Conservation (phyloP, 441 rosid species). For the Jatropha podagrica region DNA sequence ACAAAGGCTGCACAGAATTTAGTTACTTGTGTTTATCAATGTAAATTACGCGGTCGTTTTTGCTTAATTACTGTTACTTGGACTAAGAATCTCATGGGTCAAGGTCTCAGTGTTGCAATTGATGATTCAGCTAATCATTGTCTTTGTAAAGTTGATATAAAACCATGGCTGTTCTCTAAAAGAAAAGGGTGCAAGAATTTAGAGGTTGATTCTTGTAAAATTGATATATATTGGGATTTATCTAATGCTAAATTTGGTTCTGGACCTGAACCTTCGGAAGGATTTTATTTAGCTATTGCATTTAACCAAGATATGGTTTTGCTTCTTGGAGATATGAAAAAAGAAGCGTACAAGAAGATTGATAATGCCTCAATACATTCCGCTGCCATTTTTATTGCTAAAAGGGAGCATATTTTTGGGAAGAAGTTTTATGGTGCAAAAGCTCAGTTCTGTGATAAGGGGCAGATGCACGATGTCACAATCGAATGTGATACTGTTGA, state of each 20-base stretch:
- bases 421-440: constrained; percentile 70
- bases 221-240: constrained; percentile 77
- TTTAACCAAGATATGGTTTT: constrained; percentile 62
- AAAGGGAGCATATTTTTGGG: constrained; percentile 77
- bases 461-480: constrained; percentile 57
- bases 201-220: constrained; percentile 53
- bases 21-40: constrained; percentile 75
- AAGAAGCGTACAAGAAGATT: constrained; percentile 73
- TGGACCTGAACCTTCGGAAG: constrained; percentile 78
- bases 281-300: constrained; percentile 65
- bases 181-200: constrained; percentile 79
- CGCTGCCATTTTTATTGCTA: constrained; percentile 58
- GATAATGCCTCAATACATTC: constrained; percentile 36
- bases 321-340: constrained; percentile 79
- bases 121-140: constrained; percentile 63
- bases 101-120: constrained; percentile 67
- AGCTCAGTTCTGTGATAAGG: constrained; percentile 68
- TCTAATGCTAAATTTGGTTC: constrained; percentile 76
- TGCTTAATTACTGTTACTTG: constrained; percentile 83
- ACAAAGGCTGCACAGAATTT: constrained; percentile 67
- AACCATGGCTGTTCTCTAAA: constrained; percentile 89
- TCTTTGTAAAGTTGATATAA: constrained; percentile 79
- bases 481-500: constrained; percentile 79
- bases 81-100: constrained; percentile 87
- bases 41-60: constrained; percentile 49